These are phyloP conservation scores for Globisporangium nodosum DNA, from an alignment of 352 stramenopile species.

Conservation along the genomic window DNA sequence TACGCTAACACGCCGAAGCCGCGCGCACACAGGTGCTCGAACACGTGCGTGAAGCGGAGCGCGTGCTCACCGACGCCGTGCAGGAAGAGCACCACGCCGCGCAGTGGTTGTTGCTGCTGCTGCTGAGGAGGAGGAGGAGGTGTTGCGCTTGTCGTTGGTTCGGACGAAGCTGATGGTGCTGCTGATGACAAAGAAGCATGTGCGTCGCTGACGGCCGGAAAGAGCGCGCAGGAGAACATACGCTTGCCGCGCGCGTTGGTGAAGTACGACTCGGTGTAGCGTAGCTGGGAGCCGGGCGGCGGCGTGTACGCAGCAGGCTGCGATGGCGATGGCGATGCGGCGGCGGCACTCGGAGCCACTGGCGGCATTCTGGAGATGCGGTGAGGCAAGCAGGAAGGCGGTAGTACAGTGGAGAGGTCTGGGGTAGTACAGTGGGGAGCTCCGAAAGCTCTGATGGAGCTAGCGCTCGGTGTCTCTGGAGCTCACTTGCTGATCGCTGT, in stretches of 20 bases:
- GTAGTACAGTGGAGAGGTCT: too few species aligned
- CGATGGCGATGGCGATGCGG: too few species aligned
- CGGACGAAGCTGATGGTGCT: too few species aligned
- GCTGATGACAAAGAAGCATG: too few species aligned
- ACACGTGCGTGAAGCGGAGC: constrained; percentile 56
- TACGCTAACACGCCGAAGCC: constrained; percentile 58
- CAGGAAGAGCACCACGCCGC: constrained; percentile 52
- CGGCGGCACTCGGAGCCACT: not conserved
- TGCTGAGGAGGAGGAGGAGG: too few species aligned
- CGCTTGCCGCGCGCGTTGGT: constrained; percentile 36
- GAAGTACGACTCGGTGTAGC: constrained; percentile 37
- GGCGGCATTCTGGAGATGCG: too few species aligned
- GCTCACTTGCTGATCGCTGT: too few species aligned
- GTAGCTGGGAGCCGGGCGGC: constrained; percentile 8
- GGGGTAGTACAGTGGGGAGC: too few species aligned
- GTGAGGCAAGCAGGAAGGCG: too few species aligned
- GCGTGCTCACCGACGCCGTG: constrained; percentile 63
- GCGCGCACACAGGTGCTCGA: constrained; percentile 30
- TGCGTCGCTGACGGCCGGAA: constrained; percentile 17
- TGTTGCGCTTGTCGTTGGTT: too few species aligned
- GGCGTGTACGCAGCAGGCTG: constrained; percentile 6
- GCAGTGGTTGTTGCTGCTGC: constrained; percentile 14
- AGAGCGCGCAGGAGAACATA: constrained; percentile 53
- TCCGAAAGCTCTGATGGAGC: too few species aligned
- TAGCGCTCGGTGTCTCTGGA: too few species aligned